phyloP scores from a whole-genome alignment of 352 stramenopile genomes.

The Pythium pyrilobum region DNA sequence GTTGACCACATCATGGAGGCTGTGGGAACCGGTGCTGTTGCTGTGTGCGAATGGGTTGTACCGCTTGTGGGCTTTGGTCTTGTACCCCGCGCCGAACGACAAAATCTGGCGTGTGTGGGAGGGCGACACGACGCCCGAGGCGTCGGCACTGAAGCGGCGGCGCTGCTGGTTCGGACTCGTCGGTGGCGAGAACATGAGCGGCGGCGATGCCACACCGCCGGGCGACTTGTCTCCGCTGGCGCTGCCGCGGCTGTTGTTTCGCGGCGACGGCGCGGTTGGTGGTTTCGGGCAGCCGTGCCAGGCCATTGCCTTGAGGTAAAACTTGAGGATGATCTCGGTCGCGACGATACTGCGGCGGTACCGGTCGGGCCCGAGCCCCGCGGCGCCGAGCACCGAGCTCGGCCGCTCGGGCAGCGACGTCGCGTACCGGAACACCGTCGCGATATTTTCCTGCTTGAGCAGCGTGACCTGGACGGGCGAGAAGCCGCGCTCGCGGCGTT shows the following conservation, averaged over 20 bases:
- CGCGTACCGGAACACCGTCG: constrained; percentile 57
- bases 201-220: not conserved
- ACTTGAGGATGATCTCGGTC: constrained; percentile 67
- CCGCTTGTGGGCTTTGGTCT: constrained; percentile 9
- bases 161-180: constrained; percentile 8
- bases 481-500: constrained; percentile 49
- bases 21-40: not conserved
- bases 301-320: constrained; percentile 68
- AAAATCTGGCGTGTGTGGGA: constrained; percentile 15
- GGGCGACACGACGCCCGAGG: constrained; percentile 2
- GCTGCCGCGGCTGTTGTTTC: constrained; percentile 1
- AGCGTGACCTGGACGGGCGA: constrained; percentile 65
- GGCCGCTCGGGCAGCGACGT: constrained; percentile 26
- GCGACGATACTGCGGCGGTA: constrained; percentile 56
- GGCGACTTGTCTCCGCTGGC: not conserved
- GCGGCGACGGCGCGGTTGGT: constrained; percentile 2
- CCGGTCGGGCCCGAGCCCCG: constrained; percentile 26
- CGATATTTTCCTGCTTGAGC: constrained; percentile 51
- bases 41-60: constrained; percentile 7
- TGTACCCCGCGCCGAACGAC: constrained; percentile 17
- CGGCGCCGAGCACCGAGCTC: not conserved
- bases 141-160: constrained; percentile 16
- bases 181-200: constrained; percentile 13
- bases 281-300: constrained; percentile 60
- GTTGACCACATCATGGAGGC: constrained; percentile 6